phyloP scores from a whole-genome alignment of 2,329 filamentous ascomycete genomes.

The Rosellinia necatrix region DNA sequence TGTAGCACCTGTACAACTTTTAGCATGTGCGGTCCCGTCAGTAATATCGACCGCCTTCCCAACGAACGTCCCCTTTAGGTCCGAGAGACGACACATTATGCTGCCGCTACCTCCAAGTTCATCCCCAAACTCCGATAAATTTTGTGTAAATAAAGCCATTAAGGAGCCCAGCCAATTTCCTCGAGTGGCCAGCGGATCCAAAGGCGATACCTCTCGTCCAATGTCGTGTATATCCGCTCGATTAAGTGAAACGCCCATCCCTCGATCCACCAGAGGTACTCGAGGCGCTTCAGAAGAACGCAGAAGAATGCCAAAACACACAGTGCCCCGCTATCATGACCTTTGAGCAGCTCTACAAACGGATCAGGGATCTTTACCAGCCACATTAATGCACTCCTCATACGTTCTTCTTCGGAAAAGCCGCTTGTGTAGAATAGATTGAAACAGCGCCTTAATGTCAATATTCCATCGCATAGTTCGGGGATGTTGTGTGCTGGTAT shows the following conservation, averaged over 20 bases:
- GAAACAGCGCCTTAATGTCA: constrained; percentile 30
- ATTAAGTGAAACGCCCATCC: constrained; percentile 39
- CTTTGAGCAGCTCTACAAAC: constrained; percentile 31
- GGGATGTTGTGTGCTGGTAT: constrained; percentile 23
- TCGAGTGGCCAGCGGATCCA: constrained; percentile 41
- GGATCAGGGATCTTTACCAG: constrained; percentile 30
- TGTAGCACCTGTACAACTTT: background rate
- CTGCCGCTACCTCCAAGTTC: background rate
- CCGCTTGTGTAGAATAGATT: constrained; percentile 22
- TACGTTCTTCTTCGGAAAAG: constrained; percentile 28
- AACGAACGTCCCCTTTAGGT: too few species aligned
- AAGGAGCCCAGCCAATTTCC: constrained; percentile 38
- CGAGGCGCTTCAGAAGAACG: constrained; percentile 38
- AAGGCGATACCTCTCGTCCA: constrained; percentile 35
- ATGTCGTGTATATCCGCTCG: constrained; percentile 34
- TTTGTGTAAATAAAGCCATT: background rate
- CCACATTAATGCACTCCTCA: constrained; percentile 32
- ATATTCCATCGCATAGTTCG: constrained; percentile 23
- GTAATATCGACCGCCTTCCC: background rate
- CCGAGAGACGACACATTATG: too few species aligned
- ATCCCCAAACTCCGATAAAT: background rate
- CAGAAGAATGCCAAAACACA: constrained; percentile 38
- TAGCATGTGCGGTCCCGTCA: background rate
- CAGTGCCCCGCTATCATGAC: constrained; percentile 30
- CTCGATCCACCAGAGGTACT: constrained; percentile 39